Evolutionary conservation across 2,329 filamentous ascomycete genomes (phyloP).

Genomic region (Diplodia seriata): DNA sequence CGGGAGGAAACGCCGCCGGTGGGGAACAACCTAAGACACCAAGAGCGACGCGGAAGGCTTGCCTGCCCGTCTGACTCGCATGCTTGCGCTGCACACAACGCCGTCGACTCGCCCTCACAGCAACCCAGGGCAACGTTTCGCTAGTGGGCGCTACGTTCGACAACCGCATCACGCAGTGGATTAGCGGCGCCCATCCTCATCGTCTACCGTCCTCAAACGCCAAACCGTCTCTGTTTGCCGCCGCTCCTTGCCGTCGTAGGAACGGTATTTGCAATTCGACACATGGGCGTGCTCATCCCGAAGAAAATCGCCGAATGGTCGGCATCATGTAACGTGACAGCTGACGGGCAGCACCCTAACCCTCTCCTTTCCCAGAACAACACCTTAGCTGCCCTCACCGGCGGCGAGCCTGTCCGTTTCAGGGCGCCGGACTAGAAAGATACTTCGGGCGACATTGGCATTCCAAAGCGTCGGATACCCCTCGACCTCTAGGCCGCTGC

Average conservation of each 20-base stretch:
- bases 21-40: neutral
- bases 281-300: neutral
- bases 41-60: neutral
- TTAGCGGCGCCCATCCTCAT: conserved; percentile 19
- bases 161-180: conserved; percentile 10
- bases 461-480: no score
- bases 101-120: neutral
- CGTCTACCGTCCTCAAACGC: neutral
- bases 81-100: neutral
- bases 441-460: no score
- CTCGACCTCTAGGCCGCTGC: neutral
- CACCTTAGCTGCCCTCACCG: neutral
- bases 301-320: conserved; percentile 14
- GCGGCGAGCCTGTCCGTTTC: conserved; percentile 1
- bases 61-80: neutral
- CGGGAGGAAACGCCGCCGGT: conserved; percentile 3
- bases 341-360: neutral
- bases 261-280: neutral
- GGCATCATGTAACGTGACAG: neutral
- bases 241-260: neutral
- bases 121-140: conserved; percentile 3
- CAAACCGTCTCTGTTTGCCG: neutral
- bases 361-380: neutral
- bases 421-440: neutral
- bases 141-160: conserved; percentile 20